Percentiles rank a stretch among this genome's conserved stretches.
phyloP scores from a whole-genome alignment of 495 filamentous ascomycete species.

The Xylaria castorea region DNA sequence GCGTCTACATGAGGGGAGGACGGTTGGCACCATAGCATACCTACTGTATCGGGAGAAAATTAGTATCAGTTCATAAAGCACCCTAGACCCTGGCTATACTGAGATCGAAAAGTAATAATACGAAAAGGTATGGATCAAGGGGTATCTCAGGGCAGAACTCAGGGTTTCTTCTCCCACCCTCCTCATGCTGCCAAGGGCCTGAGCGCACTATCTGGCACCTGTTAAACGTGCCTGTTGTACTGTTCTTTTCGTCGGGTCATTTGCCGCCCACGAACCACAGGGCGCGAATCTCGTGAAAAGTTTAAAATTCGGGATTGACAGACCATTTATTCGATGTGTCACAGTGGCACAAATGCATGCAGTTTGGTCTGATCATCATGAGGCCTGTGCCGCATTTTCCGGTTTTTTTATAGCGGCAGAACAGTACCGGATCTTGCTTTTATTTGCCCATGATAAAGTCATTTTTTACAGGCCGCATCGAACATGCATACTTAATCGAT shows the following conservation, averaged over 20 bases:
- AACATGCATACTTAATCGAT: not conserved
- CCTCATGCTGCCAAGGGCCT: conserved; percentile 19
- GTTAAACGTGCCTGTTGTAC: not conserved
- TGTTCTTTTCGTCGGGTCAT: not conserved
- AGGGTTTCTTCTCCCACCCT: conserved; percentile 12
- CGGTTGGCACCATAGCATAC: not conserved
- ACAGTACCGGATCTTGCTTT: not conserved
- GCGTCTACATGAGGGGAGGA: not conserved
- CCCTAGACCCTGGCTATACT: conserved; percentile 4
- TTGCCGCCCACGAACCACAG: not conserved
- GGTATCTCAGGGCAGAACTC: not conserved
- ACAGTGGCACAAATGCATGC: conserved; percentile 11
- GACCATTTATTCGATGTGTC: not conserved
- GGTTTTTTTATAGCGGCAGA: conserved; percentile 14
- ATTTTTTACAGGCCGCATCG: not conserved
- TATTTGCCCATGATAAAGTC: not conserved
- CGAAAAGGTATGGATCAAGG: not conserved
- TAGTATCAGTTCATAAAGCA: not conserved
- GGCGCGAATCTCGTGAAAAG: not conserved
- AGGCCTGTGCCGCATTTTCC: conserved; percentile 13
- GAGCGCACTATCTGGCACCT: not conserved
- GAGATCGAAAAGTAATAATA: conserved; percentile 13
- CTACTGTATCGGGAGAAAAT: not conserved
- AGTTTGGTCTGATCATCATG: not conserved
- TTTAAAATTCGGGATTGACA: not conserved